These are phyloP conservation scores for Plasmodium coatneyi DNA, from an alignment of 169 alveolate genomes.

Conservation along the genomic window DNA sequence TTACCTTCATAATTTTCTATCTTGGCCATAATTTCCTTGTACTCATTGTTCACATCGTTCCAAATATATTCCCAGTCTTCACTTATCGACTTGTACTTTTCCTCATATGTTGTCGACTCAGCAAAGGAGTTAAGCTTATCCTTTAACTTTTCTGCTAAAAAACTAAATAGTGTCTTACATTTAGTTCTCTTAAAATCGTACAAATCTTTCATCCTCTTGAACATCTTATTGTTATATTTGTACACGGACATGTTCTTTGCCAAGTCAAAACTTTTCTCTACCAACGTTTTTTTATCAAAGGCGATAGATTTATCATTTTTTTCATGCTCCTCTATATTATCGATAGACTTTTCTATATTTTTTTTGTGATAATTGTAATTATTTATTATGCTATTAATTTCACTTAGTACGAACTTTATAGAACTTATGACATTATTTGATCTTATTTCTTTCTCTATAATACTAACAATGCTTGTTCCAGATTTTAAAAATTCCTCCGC, in stretches of 20 bases:
- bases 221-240: conserved; percentile 4
- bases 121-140: neutral
- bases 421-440: neutral
- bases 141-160: neutral
- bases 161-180: neutral
- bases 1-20: neutral
- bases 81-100: neutral
- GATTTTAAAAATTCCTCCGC: conserved; percentile 19
- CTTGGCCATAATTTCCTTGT: neutral
- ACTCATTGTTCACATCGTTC: neutral
- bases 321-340: neutral
- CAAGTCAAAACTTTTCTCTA: conserved; percentile 9
- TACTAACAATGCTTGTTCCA: neutral
- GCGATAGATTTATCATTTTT: neutral
- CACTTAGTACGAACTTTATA: neutral
- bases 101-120: neutral
- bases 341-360: neutral
- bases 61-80: neutral
- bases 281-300: neutral
- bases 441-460: neutral
- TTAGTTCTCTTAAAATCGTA: neutral
- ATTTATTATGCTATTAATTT: conserved; percentile 8
- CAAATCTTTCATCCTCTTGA: conserved; percentile 4
- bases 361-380: conserved; percentile 14
- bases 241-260: conserved; percentile 4